Base-by-base conservation (phyloP, 306 rosid genomes). In the Clitoria ternatea region DNA sequence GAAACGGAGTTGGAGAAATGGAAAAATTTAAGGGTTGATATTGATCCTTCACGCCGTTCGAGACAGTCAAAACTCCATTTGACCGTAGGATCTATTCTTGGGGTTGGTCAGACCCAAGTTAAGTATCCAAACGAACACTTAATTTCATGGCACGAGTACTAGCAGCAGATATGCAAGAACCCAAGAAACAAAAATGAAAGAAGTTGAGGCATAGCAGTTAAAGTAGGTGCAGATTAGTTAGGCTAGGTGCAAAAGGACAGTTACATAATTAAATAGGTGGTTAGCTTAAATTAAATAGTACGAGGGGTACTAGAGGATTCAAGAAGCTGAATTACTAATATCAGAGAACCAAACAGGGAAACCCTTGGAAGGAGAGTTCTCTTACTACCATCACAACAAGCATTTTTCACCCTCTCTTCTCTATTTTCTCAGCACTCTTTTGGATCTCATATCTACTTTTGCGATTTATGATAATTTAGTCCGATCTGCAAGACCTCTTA, bases 111-210 rank as follows among this genome's bases (percentile, higher is more conserved):
- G n/a, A n/a, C n/a, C n/a, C n/a, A n/a, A n/a, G n/a, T n/a, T n/a
- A n/a, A n/a, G n/a, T n/a, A n/a, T n/a, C n/a, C n/a, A n/a, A n/a
- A n/a, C n/a, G n/a, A n/a, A n/a, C n/a, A n/a, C 65, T n/a, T 40
- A 67, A 59, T 24, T 65, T 60, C 40, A 24, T 12, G 39, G 61
- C 55, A 36, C 57, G 11, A 67, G 66, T 37, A 57, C 20, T n/a
- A 49, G 30, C 22, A 60, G 24, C 66, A 67, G 27, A 27, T 60
- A 23, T 55, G 52, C 37, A 37, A 27, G 15, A 36, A 27, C 26
- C 54, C 55, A 23, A n/a, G 13, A 55, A 10, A 39, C 32, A 39
- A 27, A 15, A 17, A 69, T 37, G 37, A 53, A 26, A 37, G 4
- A 64, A 27, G 14, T 22, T 10, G 43, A 35, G 42, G 29, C 26